A percentile compares a stretch with the other conserved stretches of the same genome.
These are phyloP conservation scores for Grigorovia transvaalensis DNA, from an alignment of 805 yeast genomes.

Conservation along the genomic window DNA sequence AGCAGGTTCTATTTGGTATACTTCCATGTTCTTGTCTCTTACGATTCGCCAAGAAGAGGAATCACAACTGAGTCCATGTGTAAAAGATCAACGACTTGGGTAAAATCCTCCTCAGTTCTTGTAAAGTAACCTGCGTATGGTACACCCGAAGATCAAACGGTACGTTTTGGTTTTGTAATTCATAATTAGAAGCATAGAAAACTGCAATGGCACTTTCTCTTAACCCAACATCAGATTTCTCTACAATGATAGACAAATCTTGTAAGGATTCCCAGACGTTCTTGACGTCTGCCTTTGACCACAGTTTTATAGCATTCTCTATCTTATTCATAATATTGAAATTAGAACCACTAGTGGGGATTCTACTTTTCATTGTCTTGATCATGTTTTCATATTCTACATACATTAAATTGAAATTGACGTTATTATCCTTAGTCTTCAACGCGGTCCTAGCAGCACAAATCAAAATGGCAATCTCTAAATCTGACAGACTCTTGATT, in stretches of 20 bases:
- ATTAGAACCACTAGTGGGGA: constrained; percentile 28
- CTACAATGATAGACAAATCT: constrained; percentile 42
- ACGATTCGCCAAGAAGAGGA: background rate
- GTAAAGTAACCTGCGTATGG: constrained; percentile 41
- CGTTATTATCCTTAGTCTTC: constrained; percentile 44
- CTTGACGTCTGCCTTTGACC: constrained; percentile 52
- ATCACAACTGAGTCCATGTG: constrained; percentile 26
- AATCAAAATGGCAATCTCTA: constrained; percentile 62
- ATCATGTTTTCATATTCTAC: constrained; percentile 61
- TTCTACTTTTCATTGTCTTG: constrained; percentile 33
- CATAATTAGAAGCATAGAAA: constrained; percentile 31
- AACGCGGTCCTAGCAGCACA: constrained; percentile 64
- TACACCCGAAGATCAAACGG: constrained; percentile 39
- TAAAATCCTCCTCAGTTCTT: constrained; percentile 35
- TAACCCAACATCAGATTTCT: constrained; percentile 34
- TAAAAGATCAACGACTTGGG: constrained; percentile 24
- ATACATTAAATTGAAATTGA: constrained; percentile 68
- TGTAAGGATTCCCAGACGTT: constrained; percentile 68
- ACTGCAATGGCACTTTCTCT: constrained; percentile 32
- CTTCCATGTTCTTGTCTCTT: too few relatives aligned
- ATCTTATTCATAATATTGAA: constrained; percentile 7
- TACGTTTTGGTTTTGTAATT: constrained; percentile 29
- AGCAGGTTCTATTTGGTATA: too few relatives aligned
- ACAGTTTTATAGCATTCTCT: constrained; percentile 37
- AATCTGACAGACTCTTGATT: constrained; percentile 43